Conservation (phyloP, 805 yeast species). For the Saccharomycopsis sp. region DNA sequence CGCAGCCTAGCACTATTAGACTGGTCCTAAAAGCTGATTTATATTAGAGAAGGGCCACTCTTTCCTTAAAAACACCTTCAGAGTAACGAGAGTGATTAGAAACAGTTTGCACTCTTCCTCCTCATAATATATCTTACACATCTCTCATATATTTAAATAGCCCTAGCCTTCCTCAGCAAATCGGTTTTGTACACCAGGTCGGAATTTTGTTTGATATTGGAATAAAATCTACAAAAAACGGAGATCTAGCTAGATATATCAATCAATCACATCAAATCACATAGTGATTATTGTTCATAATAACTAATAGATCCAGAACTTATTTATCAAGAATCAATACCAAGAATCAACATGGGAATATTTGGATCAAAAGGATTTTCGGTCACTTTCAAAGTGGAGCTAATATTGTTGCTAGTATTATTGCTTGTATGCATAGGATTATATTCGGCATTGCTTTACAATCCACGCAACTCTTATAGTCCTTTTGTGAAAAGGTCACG, state of each 20-base stretch:
- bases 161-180: neutral
- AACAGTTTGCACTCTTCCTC: neutral
- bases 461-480: neutral
- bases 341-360: neutral
- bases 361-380: constrained; percentile 1
- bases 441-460: neutral
- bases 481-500: neutral
- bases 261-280: too few relatives aligned
- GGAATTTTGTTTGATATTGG: neutral
- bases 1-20: too few relatives aligned
- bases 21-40: too few relatives aligned
- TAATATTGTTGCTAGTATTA: neutral
- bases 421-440: neutral
- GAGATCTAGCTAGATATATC: too few relatives aligned
- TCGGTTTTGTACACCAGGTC: neutral
- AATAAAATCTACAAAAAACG: neutral
- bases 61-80: too few relatives aligned
- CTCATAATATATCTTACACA: too few relatives aligned
- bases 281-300: too few relatives aligned
- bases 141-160: too few relatives aligned
- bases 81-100: too few relatives aligned
- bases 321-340: neutral
- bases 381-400: neutral
- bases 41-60: too few relatives aligned
- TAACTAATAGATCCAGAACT: too few relatives aligned